Conservation (phyloP, 257 asterid species). For the Primulina eburnea region DNA sequence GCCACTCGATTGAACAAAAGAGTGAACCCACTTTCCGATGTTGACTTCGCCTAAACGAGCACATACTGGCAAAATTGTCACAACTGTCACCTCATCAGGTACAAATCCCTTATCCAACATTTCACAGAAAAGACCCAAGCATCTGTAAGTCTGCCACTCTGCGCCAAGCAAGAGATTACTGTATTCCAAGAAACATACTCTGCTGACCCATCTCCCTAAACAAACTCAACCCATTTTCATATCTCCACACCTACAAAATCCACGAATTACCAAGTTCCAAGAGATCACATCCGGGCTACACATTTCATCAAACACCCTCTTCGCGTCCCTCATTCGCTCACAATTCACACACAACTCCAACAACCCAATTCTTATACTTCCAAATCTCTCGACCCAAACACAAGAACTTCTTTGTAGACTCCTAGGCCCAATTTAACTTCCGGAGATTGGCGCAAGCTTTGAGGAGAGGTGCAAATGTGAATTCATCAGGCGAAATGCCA, state of each 20-base stretch:
- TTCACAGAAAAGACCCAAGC: constrained; percentile 24
- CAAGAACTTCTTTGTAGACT: constrained; percentile 29
- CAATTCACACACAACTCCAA: constrained; percentile 29
- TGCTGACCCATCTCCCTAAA: constrained; percentile 28
- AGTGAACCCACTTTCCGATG: constrained; percentile 28
- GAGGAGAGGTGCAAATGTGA: constrained; percentile 34
- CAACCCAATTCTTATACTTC: constrained; percentile 19
- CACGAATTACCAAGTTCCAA: constrained; percentile 41
- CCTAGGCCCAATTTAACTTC: constrained; percentile 23
- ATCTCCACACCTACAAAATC: constrained; percentile 31
- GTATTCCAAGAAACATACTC: constrained; percentile 36
- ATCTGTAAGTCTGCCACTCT: constrained; percentile 25
- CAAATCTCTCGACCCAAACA: constrained; percentile 28
- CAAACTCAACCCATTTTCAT: constrained; percentile 28
- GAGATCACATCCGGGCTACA: constrained; percentile 31
- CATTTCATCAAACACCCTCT: constrained; percentile 42
- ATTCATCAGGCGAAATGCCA: constrained; percentile 34
- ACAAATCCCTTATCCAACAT: constrained; percentile 25
- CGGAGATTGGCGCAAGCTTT: constrained; percentile 31
- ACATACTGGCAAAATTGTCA: constrained; percentile 26
- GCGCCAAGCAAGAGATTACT: constrained; percentile 30
- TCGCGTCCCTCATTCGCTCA: constrained; percentile 29
- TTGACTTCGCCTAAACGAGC: constrained; percentile 32
- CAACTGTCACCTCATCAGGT: constrained; percentile 35
- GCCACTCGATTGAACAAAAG: constrained; percentile 26